Conservation (phyloP, 768 basidiomycete species). For the Boletus patriciae region DNA sequence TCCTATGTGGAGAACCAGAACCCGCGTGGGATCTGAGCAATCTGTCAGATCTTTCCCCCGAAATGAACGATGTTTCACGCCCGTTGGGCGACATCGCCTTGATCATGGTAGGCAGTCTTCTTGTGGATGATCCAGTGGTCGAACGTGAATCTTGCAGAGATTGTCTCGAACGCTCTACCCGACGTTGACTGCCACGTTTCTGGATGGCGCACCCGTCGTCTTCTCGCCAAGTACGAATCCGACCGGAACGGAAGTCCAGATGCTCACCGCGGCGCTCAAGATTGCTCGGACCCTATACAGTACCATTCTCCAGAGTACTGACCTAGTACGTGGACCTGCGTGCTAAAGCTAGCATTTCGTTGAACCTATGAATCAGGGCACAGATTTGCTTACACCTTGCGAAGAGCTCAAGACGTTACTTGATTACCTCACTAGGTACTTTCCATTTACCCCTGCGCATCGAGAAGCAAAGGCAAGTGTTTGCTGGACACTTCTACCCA, state of each 20-base stretch:
- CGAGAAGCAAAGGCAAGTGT: constrained; percentile 56
- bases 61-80: constrained; percentile 16
- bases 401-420: constrained; percentile 61
- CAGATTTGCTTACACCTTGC: constrained; percentile 28
- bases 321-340: constrained; percentile 30
- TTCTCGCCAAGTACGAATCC: constrained; percentile 68
- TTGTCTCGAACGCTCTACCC: constrained; percentile 76
- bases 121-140: constrained; percentile 14
- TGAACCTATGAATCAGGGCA: constrained; percentile 23
- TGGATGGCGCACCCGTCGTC: constrained; percentile 82
- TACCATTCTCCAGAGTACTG: constrained; percentile 47
- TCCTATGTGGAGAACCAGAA: constrained; percentile 13
- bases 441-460: constrained; percentile 65
- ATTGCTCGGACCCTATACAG: constrained; percentile 64
- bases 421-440: constrained; percentile 76
- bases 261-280: constrained; percentile 55
- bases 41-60: constrained; percentile 27
- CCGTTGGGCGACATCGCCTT: constrained; percentile 19
- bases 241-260: constrained; percentile 58
- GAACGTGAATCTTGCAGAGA: constrained; percentile 43
- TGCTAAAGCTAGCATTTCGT: neutral
- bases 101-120: constrained; percentile 27
- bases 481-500: neutral
- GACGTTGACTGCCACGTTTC: constrained; percentile 76
- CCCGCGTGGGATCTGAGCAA: constrained; percentile 37